Base-by-base conservation (phyloP, 108 stramenopile genomes). In the Pseudonitzschia delicatissima region DNA sequence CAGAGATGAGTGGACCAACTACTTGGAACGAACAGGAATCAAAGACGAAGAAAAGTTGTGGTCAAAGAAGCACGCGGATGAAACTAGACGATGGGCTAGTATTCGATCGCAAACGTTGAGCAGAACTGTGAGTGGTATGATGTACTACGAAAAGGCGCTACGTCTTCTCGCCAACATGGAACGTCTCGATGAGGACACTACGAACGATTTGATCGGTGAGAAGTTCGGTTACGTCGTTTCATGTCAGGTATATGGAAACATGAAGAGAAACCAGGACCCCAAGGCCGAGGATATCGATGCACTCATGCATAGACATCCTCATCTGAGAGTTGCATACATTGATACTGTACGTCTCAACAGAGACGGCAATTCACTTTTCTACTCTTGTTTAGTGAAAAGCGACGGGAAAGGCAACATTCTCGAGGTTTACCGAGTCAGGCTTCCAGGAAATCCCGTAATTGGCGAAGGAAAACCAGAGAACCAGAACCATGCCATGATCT, bases 401-500 rank as follows among this genome's bases (percentile, higher is more conserved):
- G 81, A 92, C 60, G 88, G 92, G 13, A 73, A 76, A 32, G 92
- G 93, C 0, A 68, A 69, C 20, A 90, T 97, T 69, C 75, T 88
- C 52, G 97, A 99, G 57, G 79, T 97, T 44, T 99, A 96, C 81
- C 78, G 98, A 26, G 95, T 99, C 35, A 84, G 95, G 45, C 85
- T 99, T 0, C 96, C 98, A 5, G 98, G 97, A 29, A 96, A 99
- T 72, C 97, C 98, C 12, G 87, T 99, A 42, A 67, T 99, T 13
- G 98, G 98, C 17, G 98, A 99, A 86, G 98, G 98, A 67, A 99
- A 99, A 76, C 98, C 98, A 1, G 98, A 99, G 80, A 99, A 99
- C 73, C 98, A 99, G 68, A 99, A 99, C 61, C 97, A 97, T 59
- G 98, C 98, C 45, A 91, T 99, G 80, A 95, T 99, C 45, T 99